phyloP scores from a whole-genome alignment of 768 basidiomycete species.

The Megacollybia marginata region DNA sequence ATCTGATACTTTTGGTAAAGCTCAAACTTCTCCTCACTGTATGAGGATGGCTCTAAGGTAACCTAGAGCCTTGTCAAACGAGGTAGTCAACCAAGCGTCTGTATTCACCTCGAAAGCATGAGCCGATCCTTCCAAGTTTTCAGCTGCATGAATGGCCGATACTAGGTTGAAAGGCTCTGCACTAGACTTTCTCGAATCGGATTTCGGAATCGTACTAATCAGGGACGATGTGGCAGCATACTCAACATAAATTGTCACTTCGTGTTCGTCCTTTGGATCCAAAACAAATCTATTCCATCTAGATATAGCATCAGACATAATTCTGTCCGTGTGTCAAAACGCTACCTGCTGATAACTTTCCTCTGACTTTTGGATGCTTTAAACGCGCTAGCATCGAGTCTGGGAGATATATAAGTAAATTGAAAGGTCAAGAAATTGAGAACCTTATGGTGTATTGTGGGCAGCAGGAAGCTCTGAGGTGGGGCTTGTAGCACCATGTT shows the following conservation, averaged over 20 bases:
- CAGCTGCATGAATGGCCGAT: too few species aligned
- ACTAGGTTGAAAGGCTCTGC: too few species aligned
- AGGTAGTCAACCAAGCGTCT: too few species aligned
- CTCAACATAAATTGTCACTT: too few species aligned
- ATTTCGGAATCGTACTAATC: too few species aligned
- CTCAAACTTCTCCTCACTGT: conserved; percentile 71
- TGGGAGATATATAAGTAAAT: conserved; percentile 17
- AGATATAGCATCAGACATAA: too few species aligned
- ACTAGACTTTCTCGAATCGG: too few species aligned
- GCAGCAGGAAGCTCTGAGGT: conserved; percentile 77
- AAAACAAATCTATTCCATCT: background rate
- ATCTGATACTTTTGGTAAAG: conserved; percentile 75
- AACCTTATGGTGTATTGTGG: conserved; percentile 92
- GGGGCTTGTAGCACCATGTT: conserved; percentile 81
- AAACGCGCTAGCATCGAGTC: conserved; percentile 62
- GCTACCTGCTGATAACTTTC: conserved; percentile 64
- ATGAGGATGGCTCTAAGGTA: conserved; percentile 68
- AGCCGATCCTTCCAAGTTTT: too few species aligned
- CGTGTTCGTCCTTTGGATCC: background rate
- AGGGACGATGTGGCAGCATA: too few species aligned
- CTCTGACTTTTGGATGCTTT: conserved; percentile 68
- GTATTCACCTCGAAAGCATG: too few species aligned
- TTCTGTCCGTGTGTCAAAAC: background rate
- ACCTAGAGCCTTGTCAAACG: conserved; percentile 35
- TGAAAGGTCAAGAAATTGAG: conserved; percentile 2